Evolutionary conservation across 306 rosid species (phyloP).

Genomic region (Begonia fuchsioides): DNA sequence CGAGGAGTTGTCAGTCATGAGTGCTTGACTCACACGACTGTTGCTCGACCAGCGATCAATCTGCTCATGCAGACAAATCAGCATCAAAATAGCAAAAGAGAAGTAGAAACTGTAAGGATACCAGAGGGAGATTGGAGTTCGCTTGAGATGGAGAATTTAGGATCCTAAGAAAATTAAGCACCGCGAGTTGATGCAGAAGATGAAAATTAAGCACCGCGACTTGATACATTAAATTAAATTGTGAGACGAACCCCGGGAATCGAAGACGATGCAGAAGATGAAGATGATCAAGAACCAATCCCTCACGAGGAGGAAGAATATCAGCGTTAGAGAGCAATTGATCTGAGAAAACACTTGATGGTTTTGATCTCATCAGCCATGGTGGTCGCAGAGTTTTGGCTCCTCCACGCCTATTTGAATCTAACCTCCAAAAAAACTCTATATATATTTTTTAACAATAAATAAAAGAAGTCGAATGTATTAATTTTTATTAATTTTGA

Average conservation of each 20-base stretch:
- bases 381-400: too few species aligned
- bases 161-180: slow-evolving; percentile 66
- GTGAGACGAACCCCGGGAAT: background rate
- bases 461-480: too few species aligned
- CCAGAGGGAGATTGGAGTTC: slow-evolving; percentile 68
- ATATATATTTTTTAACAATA: too few species aligned
- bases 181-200: slow-evolving; percentile 74
- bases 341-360: slow-evolving; percentile 64
- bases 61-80: slow-evolving; percentile 19
- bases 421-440: too few species aligned
- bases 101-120: slow-evolving; percentile 8
- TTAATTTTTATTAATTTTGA: too few species aligned
- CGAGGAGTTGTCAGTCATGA: slow-evolving; percentile 42
- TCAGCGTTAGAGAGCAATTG: slow-evolving; percentile 68
- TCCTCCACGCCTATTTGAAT: background rate
- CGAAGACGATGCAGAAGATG: background rate
- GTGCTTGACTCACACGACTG: slow-evolving; percentile 38
- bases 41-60: slow-evolving; percentile 51
- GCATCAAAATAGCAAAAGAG: background rate
- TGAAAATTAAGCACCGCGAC: too few species aligned
- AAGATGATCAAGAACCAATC: slow-evolving; percentile 1
- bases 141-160: slow-evolving; percentile 57
- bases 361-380: slow-evolving; percentile 39
- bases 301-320: slow-evolving; percentile 47
- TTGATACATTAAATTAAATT: slow-evolving; percentile 12